Evolutionary conservation across 2,329 filamentous ascomycete species (phyloP).

Genomic region (Falciphora oryzae): DNA sequence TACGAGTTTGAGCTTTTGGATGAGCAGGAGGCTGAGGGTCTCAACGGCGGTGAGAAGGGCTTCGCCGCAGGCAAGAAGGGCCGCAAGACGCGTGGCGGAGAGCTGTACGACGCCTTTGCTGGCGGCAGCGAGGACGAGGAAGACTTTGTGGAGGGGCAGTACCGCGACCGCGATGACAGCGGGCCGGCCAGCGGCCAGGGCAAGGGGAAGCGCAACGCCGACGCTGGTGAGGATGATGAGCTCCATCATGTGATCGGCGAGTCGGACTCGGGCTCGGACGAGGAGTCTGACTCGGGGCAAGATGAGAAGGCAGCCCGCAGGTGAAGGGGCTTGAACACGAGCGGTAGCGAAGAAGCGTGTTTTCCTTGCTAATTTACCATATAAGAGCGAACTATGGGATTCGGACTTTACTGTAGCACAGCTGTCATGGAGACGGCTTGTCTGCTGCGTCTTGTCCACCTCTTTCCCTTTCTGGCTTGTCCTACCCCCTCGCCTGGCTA

Average conservation of each 20-base stretch:
- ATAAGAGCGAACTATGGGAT: no score
- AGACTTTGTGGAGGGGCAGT: constrained; percentile 39
- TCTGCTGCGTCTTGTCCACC: no score
- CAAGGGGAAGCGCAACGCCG: constrained; percentile 23
- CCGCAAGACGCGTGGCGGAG: constrained; percentile 64
- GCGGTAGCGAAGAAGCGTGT: no score
- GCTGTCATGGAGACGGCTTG: no score
- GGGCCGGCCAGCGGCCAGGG: constrained; percentile 16
- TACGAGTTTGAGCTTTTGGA: constrained; percentile 95
- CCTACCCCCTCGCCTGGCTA: no score
- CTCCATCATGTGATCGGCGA: constrained; percentile 47
- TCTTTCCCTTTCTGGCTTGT: no score
- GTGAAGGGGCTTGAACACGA: no score
- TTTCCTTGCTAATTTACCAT: no score
- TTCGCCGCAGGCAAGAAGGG: constrained; percentile 35
- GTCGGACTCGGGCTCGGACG: constrained; percentile 29
- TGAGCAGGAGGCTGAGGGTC: constrained; percentile 64
- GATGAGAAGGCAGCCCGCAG: no score
- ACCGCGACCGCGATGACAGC: constrained; percentile 22
- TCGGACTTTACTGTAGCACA: no score
- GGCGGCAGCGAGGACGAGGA: constrained; percentile 78
- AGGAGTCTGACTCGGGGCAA: constrained; percentile 13
- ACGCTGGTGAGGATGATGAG: constrained; percentile 27
- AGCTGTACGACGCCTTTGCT: constrained; percentile 96
- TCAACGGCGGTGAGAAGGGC: constrained; percentile 41